These are phyloP conservation scores for Pholiota adiposa DNA, from an alignment of 1,284 basidiomycete genomes.

Conservation along the genomic window DNA sequence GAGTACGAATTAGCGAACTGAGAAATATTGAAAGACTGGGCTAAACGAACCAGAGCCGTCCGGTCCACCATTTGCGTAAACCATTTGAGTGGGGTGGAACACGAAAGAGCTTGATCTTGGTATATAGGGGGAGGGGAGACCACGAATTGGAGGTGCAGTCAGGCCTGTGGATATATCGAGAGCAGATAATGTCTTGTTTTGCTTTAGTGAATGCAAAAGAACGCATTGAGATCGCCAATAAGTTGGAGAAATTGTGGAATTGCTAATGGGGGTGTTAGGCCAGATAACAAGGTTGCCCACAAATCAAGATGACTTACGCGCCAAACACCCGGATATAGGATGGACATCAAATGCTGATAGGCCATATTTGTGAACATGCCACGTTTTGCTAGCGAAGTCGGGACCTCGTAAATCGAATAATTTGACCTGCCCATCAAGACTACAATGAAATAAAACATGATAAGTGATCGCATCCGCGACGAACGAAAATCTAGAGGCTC, in stretches of 20 bases:
- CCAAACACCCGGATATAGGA: slow-evolving; percentile 85
- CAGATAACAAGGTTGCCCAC: no score
- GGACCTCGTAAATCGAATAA: slow-evolving; percentile 89
- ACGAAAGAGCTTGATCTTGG: slow-evolving; percentile 64
- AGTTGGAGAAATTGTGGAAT: slow-evolving; percentile 61
- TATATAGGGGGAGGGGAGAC: slow-evolving; percentile 60
- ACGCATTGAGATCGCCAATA: slow-evolving; percentile 69
- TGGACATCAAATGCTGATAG: slow-evolving; percentile 91
- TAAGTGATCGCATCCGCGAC: background rate
- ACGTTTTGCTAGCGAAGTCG: slow-evolving; percentile 64
- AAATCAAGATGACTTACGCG: slow-evolving; percentile 57
- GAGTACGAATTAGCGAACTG: background rate
- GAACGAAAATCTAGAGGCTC: slow-evolving; percentile 22
- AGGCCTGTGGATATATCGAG: slow-evolving; percentile 58
- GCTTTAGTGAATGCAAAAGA: slow-evolving; percentile 58
- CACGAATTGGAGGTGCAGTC: slow-evolving; percentile 53
- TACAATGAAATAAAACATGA: slow-evolving; percentile 34
- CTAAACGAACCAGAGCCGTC: slow-evolving; percentile 68
- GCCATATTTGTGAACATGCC: slow-evolving; percentile 74
- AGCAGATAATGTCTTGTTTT: slow-evolving; percentile 48
- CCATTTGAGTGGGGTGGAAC: slow-evolving; percentile 84
- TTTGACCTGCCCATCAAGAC: slow-evolving; percentile 89
- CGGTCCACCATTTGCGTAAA: slow-evolving; percentile 72
- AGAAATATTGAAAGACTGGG: background rate
- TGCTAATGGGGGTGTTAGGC: slow-evolving; percentile 41